phyloP scores from a whole-genome alignment of 192 early-diverging fungal genomes.

The Coemansia sp. region DNA sequence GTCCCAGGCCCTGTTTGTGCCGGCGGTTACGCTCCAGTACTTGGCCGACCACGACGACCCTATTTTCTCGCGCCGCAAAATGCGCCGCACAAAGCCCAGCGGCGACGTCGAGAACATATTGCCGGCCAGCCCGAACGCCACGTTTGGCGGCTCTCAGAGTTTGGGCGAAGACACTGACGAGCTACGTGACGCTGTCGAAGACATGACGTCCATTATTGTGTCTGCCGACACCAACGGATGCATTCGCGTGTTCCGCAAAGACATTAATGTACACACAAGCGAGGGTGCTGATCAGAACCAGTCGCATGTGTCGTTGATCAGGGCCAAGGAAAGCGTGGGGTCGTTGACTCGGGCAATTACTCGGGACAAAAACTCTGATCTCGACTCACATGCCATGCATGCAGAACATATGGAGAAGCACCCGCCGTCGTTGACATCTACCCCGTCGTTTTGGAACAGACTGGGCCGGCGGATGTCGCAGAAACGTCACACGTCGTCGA shows the following conservation, averaged over 20 bases:
- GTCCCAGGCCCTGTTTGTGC: slow-evolving; percentile 66
- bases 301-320: slow-evolving; percentile 20
- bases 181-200: slow-evolving; percentile 26
- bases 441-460: slow-evolving; percentile 40
- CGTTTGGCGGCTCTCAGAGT: slow-evolving; percentile 9
- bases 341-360: slow-evolving; percentile 19
- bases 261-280: slow-evolving; percentile 44
- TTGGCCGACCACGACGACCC: slow-evolving; percentile 59
- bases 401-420: neutral
- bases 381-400: neutral
- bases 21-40: slow-evolving; percentile 60
- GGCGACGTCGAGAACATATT: slow-evolving; percentile 43
- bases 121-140: slow-evolving; percentile 19
- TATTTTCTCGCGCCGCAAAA: slow-evolving; percentile 53
- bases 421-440: slow-evolving; percentile 11
- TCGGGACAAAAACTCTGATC: slow-evolving; percentile 1
- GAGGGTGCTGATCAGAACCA: neutral
- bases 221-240: slow-evolving; percentile 61
- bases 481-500: slow-evolving; percentile 14
- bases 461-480: slow-evolving; percentile 35
- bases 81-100: slow-evolving; percentile 21
- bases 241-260: slow-evolving; percentile 68
- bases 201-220: slow-evolving; percentile 60
- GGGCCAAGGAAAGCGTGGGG: slow-evolving; percentile 12
- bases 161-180: neutral